Evolutionary conservation across 1,284 basidiomycete species (phyloP).

Genomic region (Schizophyllum commune): DNA sequence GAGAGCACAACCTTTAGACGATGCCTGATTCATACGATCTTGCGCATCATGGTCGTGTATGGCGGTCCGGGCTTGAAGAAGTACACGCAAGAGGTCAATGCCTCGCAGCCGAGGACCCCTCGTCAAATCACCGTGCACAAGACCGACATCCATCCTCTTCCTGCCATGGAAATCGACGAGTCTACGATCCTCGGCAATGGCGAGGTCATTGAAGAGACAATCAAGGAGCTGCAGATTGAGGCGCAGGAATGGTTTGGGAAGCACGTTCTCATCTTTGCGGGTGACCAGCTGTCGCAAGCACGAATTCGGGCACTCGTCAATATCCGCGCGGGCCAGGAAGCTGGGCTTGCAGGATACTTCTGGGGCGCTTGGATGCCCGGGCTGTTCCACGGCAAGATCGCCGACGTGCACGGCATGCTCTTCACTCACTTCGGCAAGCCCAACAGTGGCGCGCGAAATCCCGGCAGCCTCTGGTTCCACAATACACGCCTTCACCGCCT

Average conservation of each 20-base stretch:
- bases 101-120: neutral
- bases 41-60: slow-evolving; percentile 17
- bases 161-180: slow-evolving; percentile 22
- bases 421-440: slow-evolving; percentile 15
- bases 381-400: slow-evolving; percentile 24
- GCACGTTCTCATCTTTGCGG: slow-evolving; percentile 12
- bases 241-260: slow-evolving; percentile 2
- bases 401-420: slow-evolving; percentile 14
- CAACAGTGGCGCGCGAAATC: slow-evolving; percentile 11
- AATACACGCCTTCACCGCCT: slow-evolving; percentile 18
- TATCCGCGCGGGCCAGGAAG: slow-evolving; percentile 21
- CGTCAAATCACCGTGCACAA: neutral
- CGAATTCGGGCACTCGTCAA: slow-evolving; percentile 14
- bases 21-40: slow-evolving; percentile 18
- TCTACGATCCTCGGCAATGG: slow-evolving; percentile 19
- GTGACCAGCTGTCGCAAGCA: slow-evolving; percentile 23
- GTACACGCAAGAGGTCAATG: slow-evolving; percentile 8
- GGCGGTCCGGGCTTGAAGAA: slow-evolving; percentile 15
- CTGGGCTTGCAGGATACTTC: slow-evolving; percentile 10
- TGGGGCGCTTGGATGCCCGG: slow-evolving; percentile 18
- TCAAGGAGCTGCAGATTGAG: slow-evolving; percentile 12
- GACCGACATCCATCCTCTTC: neutral
- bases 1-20: slow-evolving; percentile 11
- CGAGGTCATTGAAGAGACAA: slow-evolving; percentile 19
- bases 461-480: slow-evolving; percentile 17